Percentiles rank a stretch among this genome's conserved stretches.
phyloP scores from a whole-genome alignment of 495 filamentous ascomycete genomes.

The Melanomma pulvis-pyrius region DNA sequence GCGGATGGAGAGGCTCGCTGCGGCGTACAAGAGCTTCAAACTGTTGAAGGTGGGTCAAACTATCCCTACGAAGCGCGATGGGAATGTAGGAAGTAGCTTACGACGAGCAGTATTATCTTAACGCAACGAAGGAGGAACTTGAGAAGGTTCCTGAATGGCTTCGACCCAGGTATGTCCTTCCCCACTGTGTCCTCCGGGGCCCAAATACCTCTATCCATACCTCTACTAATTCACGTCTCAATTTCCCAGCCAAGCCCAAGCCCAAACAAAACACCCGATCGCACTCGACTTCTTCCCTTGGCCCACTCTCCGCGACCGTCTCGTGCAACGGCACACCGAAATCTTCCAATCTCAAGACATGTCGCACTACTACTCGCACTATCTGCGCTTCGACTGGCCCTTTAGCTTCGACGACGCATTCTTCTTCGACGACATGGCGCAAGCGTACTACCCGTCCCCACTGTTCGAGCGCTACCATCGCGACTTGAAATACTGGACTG shows the following conservation, averaged over 20 bases:
- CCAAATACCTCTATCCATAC: not conserved
- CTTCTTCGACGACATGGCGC: slow-evolving; percentile 19
- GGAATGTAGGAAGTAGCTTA: not conserved
- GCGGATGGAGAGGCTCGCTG: slow-evolving; percentile 24
- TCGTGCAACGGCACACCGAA: slow-evolving; percentile 14
- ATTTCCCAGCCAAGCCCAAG: slow-evolving; percentile 9
- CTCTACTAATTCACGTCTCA: not conserved
- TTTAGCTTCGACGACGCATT: slow-evolving; percentile 33
- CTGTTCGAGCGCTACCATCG: slow-evolving; percentile 30
- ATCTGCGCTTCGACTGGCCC: slow-evolving; percentile 32
- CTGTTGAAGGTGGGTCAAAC: slow-evolving; percentile 23
- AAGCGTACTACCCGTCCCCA: slow-evolving; percentile 21
- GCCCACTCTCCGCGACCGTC: slow-evolving; percentile 30
- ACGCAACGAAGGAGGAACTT: slow-evolving; percentile 22
- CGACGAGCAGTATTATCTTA: slow-evolving; percentile 25
- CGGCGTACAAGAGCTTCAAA: slow-evolving; percentile 33
- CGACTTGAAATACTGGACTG: slow-evolving; percentile 27
- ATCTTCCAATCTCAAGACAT: slow-evolving; percentile 25
- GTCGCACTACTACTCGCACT: slow-evolving; percentile 28
- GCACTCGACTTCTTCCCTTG: slow-evolving; percentile 32
- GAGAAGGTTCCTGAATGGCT: slow-evolving; percentile 32
- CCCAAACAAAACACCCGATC: slow-evolving; percentile 27
- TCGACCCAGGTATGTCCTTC: slow-evolving; percentile 8
- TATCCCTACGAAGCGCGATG: not conserved
- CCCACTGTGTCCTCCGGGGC: not conserved